Evolutionary conservation across 2,329 filamentous ascomycete genomes (phyloP), one percentile per base, ranked within the genome.

Genomic region (Pyrenophora seminiperda): DNA sequence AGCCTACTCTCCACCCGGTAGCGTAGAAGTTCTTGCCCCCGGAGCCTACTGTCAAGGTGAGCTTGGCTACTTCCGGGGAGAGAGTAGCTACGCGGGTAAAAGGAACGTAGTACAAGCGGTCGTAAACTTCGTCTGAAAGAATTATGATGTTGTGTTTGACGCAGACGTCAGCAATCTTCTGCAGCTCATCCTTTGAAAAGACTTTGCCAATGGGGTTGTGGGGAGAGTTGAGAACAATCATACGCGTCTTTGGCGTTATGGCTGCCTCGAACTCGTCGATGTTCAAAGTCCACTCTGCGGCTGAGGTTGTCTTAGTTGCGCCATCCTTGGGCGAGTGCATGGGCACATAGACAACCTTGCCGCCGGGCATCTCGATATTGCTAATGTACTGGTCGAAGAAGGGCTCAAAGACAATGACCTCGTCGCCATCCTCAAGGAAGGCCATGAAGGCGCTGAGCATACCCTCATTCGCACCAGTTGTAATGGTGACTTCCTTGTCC

Each of bases 361-460:
- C 94, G 42, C 94, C 94, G 1, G 94, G 87, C 92, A 99, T 97
- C 75, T 97, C 90, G 58, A 99, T 97, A 76, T 99, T 99, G 79
- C 88, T 91, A 61, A 99, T 96, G 73, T 97, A 96, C 86, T 99
- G 94, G 75, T 99, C 94, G 72, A 97, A 99, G 77, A 97, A 99
- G 9, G 94, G 94, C 77, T 99, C 94, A 72, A 99, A 97, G 48
- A 99, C 83, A 61, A 99, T 97, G 59, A 97, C 94, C 74, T 99
- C 94, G 69, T 99, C 94, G 10, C 91, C 94, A 1, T 84, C 83
- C 75, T 99, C 94, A 50, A 99, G 86, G 65, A 99, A 99, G 2
- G 84, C 94, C 94, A 99, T 97, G 70, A 99, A 97, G 0, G 92
- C 94, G 70, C 90, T 93, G 59, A 99, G 80, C 91, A 97, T 97